Conservation (phyloP, 2,329 filamentous ascomycete genomes). For the Aspergillus sp. region DNA sequence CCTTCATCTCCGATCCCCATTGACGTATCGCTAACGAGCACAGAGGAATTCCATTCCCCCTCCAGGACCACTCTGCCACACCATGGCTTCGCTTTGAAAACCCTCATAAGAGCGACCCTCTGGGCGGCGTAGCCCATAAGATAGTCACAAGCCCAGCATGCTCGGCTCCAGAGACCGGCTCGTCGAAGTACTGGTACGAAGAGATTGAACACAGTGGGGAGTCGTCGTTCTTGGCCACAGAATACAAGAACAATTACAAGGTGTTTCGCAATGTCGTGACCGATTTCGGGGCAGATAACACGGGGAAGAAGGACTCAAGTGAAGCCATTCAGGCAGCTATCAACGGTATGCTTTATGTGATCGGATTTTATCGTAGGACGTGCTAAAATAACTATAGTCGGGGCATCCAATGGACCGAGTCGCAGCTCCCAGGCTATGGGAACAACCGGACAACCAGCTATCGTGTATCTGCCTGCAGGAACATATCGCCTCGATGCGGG, state of each 20-base stretch:
- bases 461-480: conserved; percentile 26
- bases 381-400: conserved; percentile 9
- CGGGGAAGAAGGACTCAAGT: conserved; percentile 24
- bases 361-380: too few species aligned
- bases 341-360: conserved; percentile 12
- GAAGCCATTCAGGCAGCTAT: conserved; percentile 25
- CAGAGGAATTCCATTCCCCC: conserved; percentile 16
- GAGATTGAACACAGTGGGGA: conserved; percentile 23
- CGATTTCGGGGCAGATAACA: conserved; percentile 30
- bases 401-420: conserved; percentile 18
- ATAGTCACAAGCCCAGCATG: conserved; percentile 1
- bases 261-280: conserved; percentile 34
- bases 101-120: neutral
- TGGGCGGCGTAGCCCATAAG: conserved; percentile 3
- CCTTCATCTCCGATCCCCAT: neutral
- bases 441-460: conserved; percentile 25
- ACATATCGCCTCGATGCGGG: conserved; percentile 20
- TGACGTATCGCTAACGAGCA: neutral
- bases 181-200: conserved; percentile 23
- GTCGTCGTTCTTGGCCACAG: conserved; percentile 19
- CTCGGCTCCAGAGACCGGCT: conserved; percentile 1
- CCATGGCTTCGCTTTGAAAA: conserved; percentile 10
- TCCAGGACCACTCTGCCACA: conserved; percentile 10
- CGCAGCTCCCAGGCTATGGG: conserved; percentile 22
- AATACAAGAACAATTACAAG: conserved; percentile 23